Evolutionary conservation across 2,329 filamentous ascomycete species (phyloP).

Genomic region (Botryosphaeria agaves): DNA sequence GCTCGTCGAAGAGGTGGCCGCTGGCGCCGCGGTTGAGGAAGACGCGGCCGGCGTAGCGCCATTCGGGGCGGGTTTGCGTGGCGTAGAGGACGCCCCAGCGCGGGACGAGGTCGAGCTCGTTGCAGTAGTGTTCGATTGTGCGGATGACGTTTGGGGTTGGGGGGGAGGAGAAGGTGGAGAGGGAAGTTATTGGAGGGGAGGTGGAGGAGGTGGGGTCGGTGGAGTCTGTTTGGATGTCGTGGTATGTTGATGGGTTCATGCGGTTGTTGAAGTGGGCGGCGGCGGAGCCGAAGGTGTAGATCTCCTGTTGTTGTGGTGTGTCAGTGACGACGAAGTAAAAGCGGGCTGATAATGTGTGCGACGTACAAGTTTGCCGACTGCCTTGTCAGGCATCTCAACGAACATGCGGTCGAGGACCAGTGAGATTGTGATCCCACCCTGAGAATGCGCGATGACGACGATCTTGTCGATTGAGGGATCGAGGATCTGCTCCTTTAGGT

Average conservation of each 20-base stretch:
- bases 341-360: too few relatives aligned
- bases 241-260: too few relatives aligned
- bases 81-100: slow-evolving; percentile 60
- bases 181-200: too few relatives aligned
- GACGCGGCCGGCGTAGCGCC: slow-evolving; percentile 30
- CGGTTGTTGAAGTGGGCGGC: slow-evolving; percentile 30
- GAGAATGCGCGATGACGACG: slow-evolving; percentile 58
- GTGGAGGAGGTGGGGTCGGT: slow-evolving; percentile 21
- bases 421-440: slow-evolving; percentile 58
- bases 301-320: too few relatives aligned
- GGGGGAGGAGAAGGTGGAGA: background rate
- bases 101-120: slow-evolving; percentile 56
- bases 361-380: slow-evolving; percentile 48
- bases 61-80: slow-evolving; percentile 25
- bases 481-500: slow-evolving; percentile 46
- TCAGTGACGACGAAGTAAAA: slow-evolving; percentile 8
- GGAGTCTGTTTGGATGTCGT: too few relatives aligned
- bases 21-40: slow-evolving; percentile 22
- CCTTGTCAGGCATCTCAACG: slow-evolving; percentile 48
- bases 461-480: slow-evolving; percentile 47
- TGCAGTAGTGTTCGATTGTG: slow-evolving; percentile 68
- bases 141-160: slow-evolving; percentile 32
- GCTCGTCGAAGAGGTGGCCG: slow-evolving; percentile 30
- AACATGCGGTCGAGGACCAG: slow-evolving; percentile 63
- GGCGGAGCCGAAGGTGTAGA: slow-evolving; percentile 61